Percentiles rank a stretch among this genome's conserved stretches.
These are phyloP conservation scores for Gleditsia sinensis DNA, from an alignment of 306 rosid genomes.

Conservation along the genomic window DNA sequence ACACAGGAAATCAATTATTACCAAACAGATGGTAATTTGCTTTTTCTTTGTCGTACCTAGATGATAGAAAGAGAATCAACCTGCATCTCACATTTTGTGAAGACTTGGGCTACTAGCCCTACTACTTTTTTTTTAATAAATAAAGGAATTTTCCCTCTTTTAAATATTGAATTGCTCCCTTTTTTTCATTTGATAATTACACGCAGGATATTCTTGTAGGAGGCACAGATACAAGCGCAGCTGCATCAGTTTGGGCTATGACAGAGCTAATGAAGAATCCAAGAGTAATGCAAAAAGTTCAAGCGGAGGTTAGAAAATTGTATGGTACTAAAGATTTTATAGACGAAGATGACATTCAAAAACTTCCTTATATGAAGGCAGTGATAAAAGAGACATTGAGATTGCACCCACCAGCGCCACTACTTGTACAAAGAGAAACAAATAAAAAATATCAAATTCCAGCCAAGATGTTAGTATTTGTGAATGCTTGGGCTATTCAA, in stretches of 20 bases:
- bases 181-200: no score
- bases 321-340: no score
- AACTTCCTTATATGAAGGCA: slow-evolving; percentile 13
- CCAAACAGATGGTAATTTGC: no score
- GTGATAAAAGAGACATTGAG: slow-evolving; percentile 37
- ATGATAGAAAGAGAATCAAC: no score
- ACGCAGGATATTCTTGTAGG: slow-evolving; percentile 19
- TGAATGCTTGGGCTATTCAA: slow-evolving; percentile 37
- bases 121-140: no score
- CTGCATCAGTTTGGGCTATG: slow-evolving; percentile 22
- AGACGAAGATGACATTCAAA: slow-evolving; percentile 31
- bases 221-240: slow-evolving; percentile 35
- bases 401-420: background rate
- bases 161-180: background rate
- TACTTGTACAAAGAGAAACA: slow-evolving; percentile 26
- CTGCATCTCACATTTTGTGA: no score
- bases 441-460: background rate
- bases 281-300: slow-evolving; percentile 20
- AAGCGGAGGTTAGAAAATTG: slow-evolving; percentile 4
- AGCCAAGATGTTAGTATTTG: slow-evolving; percentile 3
- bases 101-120: no score
- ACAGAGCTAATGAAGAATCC: slow-evolving; percentile 20
- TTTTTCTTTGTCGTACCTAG: no score
- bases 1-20: no score
- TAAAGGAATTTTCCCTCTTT: background rate